Conservation (phyloP, 2,329 filamentous ascomycete genomes). For the Epichloe coenophiala region DNA sequence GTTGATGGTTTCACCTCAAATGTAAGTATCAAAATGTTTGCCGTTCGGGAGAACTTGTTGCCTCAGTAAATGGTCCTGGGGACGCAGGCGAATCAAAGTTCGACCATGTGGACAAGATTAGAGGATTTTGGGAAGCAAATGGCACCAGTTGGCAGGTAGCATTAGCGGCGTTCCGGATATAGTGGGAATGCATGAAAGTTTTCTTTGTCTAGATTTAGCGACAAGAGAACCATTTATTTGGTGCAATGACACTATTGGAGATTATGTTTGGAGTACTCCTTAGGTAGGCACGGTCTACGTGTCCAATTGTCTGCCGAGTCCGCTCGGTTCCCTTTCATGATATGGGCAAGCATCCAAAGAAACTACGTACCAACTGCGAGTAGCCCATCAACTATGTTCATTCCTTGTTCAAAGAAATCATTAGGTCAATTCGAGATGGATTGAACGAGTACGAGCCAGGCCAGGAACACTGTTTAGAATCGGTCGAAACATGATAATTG, state of each 20-base stretch:
- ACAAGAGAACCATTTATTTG: slow-evolving; percentile 13
- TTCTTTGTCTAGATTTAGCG: slow-evolving; percentile 22
- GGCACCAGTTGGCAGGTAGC: slow-evolving; percentile 23
- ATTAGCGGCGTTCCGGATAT: slow-evolving; percentile 28
- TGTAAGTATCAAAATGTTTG: slow-evolving; percentile 95
- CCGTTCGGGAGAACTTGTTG: slow-evolving; percentile 60
- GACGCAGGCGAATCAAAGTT: background rate
- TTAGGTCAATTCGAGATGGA: too few species aligned
- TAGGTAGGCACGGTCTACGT: too few species aligned
- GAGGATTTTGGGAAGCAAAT: slow-evolving; percentile 11
- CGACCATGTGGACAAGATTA: slow-evolving; percentile 6
- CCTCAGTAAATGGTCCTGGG: slow-evolving; percentile 30
- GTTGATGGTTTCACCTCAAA: slow-evolving; percentile 90
- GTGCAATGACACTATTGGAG: slow-evolving; percentile 9
- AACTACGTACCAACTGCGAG: too few species aligned
- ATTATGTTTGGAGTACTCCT: too few species aligned
- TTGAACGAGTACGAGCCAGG: too few species aligned
- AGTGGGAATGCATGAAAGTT: slow-evolving; percentile 22
- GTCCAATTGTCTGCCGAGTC: too few species aligned
- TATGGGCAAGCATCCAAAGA: too few species aligned
- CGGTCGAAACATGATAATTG: too few species aligned
- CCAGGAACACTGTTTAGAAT: too few species aligned
- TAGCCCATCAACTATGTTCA: too few species aligned
- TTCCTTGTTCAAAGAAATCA: too few species aligned
- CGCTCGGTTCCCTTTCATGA: too few species aligned